Base-by-base conservation (phyloP, 2,329 filamentous ascomycete species). In the Ceratocystis cacaofunesta region DNA sequence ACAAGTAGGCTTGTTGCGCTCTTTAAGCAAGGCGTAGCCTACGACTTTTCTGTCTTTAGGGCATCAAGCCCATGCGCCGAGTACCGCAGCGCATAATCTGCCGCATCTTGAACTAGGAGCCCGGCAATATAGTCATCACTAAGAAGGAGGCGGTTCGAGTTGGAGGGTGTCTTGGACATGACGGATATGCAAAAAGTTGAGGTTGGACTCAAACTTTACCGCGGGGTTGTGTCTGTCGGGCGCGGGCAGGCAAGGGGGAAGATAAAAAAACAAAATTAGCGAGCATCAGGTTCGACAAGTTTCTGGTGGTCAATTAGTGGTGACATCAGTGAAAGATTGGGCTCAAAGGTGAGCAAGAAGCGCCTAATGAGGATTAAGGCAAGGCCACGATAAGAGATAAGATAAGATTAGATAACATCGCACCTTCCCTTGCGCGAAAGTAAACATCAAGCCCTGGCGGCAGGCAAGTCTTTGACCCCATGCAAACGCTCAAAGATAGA, bases 81-180 rank as follows among this genome's bases (percentile, higher is more conserved):
- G 73, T 92, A 94, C 71, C 84, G 88, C 60, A 88, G 76, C 2
- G 87, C 88, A 70, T 81, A 87, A 66, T 87, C 83, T 67, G 82
- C 85, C 12, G 92, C 92, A 74, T 96, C 92, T 70, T 88, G 84
- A 62, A 85, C 83, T 44, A 97, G 79, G n/a, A 96, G 78, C 61
- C 82, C 81, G 17, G 90, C 90, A 68, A 96, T 85, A 71, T 91
- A 90, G 63, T 90, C 87, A 72, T 95, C 89, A 22, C 85, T 85
- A 60, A 87, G 74, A 28, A 57, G 52, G 82, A 72, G n/a, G 79
- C 36, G 19, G n/a, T 50, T 32, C 10, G 48, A 32, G 8, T 10
- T 19, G 46, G 58, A 25, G 22, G 30, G 28, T 77, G 69, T 82
- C 76, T 46, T 64, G 41, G 52, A 22, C 62, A 63, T 63, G 17